Percentiles rank a stretch among this genome's conserved stretches.
Evolutionary conservation across 1,139 yeast genomes (phyloP).

Genomic region (Scheffersomyces lignicola): DNA sequence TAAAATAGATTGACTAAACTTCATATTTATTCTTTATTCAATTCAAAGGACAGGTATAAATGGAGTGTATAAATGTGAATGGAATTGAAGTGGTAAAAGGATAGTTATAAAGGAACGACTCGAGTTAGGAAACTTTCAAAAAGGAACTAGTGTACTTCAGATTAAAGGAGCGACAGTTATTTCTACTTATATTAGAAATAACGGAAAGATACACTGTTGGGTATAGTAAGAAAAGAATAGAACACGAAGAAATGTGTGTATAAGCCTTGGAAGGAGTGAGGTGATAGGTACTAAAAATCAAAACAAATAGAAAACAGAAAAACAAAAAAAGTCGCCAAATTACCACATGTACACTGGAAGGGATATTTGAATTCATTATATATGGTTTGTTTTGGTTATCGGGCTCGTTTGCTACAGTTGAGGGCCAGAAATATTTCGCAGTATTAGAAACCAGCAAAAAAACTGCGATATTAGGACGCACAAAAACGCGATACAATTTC

Average conservation of each 20-base stretch:
- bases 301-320: background rate
- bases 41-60: background rate
- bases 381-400: conserved; percentile 1
- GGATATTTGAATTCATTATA: background rate
- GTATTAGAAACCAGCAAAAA: background rate
- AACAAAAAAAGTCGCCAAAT: conserved; percentile 1
- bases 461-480: background rate
- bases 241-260: conserved; percentile 1
- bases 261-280: conserved; percentile 2
- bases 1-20: conserved; percentile 14
- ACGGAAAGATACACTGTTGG: conserved; percentile 2
- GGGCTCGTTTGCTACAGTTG: background rate
- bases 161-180: conserved; percentile 4
- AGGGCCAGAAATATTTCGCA: conserved; percentile 4
- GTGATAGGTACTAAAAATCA: background rate
- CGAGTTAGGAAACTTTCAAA: background rate
- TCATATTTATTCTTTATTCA: conserved; percentile 9
- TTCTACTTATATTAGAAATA: conserved; percentile 2
- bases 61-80: background rate
- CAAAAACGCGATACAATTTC: conserved; percentile 4
- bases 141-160: background rate
- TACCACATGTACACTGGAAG: background rate
- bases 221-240: no score
- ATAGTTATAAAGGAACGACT: conserved; percentile 5
- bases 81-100: background rate